phyloP scores from a whole-genome alignment of 805 yeast species.

The Sugiyamaella valdiviana region DNA sequence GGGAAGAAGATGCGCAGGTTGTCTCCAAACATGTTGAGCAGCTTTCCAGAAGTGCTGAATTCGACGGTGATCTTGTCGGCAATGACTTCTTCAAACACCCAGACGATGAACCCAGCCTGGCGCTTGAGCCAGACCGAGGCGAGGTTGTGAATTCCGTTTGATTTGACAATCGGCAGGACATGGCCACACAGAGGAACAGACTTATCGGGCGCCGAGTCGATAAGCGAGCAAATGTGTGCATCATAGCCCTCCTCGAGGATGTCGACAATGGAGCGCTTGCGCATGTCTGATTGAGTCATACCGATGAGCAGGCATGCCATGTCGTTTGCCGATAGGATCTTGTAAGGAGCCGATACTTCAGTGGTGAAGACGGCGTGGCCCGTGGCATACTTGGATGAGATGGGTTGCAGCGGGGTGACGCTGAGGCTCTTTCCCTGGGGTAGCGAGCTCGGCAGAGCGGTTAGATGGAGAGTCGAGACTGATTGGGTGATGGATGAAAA shows the following conservation, averaged over 20 bases:
- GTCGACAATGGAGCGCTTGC: constrained; percentile 62
- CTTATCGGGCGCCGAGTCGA: neutral
- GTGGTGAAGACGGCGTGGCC: constrained; percentile 82
- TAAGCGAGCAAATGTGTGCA: constrained; percentile 1
- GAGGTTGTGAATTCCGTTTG: constrained; percentile 64
- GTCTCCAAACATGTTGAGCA: constrained; percentile 11
- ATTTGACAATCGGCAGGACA: constrained; percentile 69
- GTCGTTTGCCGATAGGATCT: constrained; percentile 78
- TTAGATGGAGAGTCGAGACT: constrained; percentile 13
- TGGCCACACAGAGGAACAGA: constrained; percentile 51
- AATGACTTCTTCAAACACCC: constrained; percentile 77
- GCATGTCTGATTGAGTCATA: constrained; percentile 56
- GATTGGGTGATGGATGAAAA: constrained; percentile 40
- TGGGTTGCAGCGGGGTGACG: constrained; percentile 50
- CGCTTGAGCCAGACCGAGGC: constrained; percentile 82
- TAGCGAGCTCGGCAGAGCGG: constrained; percentile 12
- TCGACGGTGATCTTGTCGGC: constrained; percentile 32
- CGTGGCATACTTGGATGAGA: constrained; percentile 56
- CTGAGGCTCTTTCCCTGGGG: constrained; percentile 20
- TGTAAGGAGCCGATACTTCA: constrained; percentile 67
- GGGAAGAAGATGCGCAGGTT: constrained; percentile 6
- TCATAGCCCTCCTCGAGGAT: constrained; percentile 33
- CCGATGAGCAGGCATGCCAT: constrained; percentile 85
- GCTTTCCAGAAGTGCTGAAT: constrained; percentile 5
- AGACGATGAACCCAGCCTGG: constrained; percentile 50